Conservation (phyloP, 345 rosid genomes). For the Camelina neglecta region DNA sequence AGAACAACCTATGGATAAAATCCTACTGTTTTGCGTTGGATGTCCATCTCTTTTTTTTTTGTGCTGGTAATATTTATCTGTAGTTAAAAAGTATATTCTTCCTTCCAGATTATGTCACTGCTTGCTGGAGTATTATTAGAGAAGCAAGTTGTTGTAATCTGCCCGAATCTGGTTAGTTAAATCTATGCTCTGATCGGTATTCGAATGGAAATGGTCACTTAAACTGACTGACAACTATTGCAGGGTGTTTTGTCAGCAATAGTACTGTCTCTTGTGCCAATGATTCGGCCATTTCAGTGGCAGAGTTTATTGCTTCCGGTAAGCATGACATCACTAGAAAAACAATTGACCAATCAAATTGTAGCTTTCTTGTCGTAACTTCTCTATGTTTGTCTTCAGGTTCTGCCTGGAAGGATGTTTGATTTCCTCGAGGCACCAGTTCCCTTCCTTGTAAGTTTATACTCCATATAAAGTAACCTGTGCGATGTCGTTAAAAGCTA, state of each 20-base stretch:
- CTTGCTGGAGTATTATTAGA: slow-evolving; percentile 87
- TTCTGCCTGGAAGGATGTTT: slow-evolving; percentile 82
- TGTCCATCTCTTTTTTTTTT: slow-evolving; percentile 24
- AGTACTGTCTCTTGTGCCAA: slow-evolving; percentile 80
- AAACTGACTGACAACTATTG: slow-evolving; percentile 31
- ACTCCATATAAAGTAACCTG: slow-evolving; percentile 16
- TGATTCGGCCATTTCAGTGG: slow-evolving; percentile 98
- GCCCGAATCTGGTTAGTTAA: slow-evolving; percentile 89
- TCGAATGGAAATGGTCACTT: slow-evolving; percentile 19
- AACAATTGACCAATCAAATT: not conserved
- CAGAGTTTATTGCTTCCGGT: slow-evolving; percentile 98
- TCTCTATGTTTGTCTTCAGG: slow-evolving; percentile 50
- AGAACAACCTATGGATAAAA: slow-evolving; percentile 9
- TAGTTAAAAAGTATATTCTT: slow-evolving; percentile 21
- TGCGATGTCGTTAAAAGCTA: not conserved
- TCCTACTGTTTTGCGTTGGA: slow-evolving; percentile 1
- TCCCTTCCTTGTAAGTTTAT: slow-evolving; percentile 86
- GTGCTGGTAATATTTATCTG: slow-evolving; percentile 18
- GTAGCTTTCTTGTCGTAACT: slow-evolving; percentile 16
- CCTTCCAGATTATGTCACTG: slow-evolving; percentile 76
- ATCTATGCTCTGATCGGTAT: slow-evolving; percentile 6
- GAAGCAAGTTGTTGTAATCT: slow-evolving; percentile 79
- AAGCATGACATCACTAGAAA: slow-evolving; percentile 45
- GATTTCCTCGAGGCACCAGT: slow-evolving; percentile 99
- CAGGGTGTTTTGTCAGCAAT: slow-evolving; percentile 96